phyloP scores from a whole-genome alignment of 176 grass and related monocot genomes.

The Cocos nucifera region DNA sequence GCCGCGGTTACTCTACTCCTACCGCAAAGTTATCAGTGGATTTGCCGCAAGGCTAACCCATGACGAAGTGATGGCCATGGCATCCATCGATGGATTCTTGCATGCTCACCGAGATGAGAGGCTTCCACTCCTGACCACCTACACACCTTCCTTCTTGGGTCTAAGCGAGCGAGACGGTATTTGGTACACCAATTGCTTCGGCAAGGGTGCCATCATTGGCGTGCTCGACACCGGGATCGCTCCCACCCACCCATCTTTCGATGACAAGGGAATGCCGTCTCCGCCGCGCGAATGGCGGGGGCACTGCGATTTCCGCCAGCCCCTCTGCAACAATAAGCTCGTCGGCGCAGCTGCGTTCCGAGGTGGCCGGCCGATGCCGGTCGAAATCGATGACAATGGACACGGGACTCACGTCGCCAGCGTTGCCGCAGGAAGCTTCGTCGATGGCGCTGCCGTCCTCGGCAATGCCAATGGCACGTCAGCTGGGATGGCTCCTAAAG shows the following conservation, averaged over 20 bases:
- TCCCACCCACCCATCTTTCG: conserved; percentile 75
- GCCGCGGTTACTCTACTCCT: conserved; percentile 61
- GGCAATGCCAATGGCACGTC: conserved; percentile 80
- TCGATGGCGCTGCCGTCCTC: conserved; percentile 50
- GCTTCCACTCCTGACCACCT: conserved; percentile 57
- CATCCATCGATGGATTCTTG: conserved; percentile 35
- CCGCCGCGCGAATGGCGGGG: conserved; percentile 56
- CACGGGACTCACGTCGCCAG: conserved; percentile 83
- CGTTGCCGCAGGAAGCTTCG: conserved; percentile 76
- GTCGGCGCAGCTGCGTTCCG: conserved; percentile 57
- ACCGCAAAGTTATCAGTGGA: conserved; percentile 59
- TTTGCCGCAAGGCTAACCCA: conserved; percentile 73
- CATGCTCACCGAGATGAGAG: conserved; percentile 52
- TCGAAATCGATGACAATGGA: conserved; percentile 48
- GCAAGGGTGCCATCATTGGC: conserved; percentile 54
- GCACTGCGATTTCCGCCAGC: conserved; percentile 32
- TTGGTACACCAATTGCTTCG: conserved; percentile 3
- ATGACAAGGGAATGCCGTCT: conserved; percentile 45
- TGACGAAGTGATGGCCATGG: conserved; percentile 37
- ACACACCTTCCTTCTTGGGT: conserved; percentile 75
- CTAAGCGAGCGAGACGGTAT: conserved; percentile 39
- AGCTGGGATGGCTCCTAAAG: conserved; percentile 42
- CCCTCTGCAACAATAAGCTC: conserved; percentile 76
- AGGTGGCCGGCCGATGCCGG: no score
- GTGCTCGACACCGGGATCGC: conserved; percentile 68